phyloP scores from a whole-genome alignment of 768 basidiomycete genomes.

The Phallus indusiatus region DNA sequence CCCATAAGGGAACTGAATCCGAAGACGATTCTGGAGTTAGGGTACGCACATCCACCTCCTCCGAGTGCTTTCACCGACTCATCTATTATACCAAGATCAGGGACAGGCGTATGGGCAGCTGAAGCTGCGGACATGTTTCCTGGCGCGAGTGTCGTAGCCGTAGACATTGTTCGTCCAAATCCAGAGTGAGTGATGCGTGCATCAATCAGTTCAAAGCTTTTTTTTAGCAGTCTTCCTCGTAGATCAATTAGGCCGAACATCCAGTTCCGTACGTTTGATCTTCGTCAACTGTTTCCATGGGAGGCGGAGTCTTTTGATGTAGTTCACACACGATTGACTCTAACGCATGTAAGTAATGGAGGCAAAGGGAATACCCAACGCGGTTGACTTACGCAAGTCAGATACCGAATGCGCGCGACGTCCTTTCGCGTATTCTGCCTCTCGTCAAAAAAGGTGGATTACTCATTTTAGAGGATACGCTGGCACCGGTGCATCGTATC shows the following conservation, averaged over 20 bases:
- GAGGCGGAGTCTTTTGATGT: constrained; percentile 1
- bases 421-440: constrained; percentile 13
- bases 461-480: constrained; percentile 20
- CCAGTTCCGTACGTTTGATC: background rate
- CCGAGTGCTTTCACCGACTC: background rate
- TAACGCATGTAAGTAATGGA: background rate
- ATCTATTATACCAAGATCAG: background rate
- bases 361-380: background rate
- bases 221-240: too few relatives aligned
- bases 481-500: too few relatives aligned
- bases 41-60: constrained; percentile 9
- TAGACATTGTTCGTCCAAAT: background rate
- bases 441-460: constrained; percentile 18
- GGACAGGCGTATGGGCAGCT: constrained; percentile 4
- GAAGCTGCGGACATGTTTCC: constrained; percentile 3
- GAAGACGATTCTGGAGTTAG: constrained; percentile 17
- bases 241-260: background rate
- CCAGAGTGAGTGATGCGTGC: constrained; percentile 1
- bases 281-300: background rate
- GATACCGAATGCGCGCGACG: constrained; percentile 14
- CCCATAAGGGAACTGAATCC: constrained; percentile 10
- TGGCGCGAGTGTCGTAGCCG: background rate
- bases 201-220: too few relatives aligned
- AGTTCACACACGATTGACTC: background rate
- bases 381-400: background rate